These are phyloP conservation scores for Penicillium turbatum DNA, from an alignment of 495 filamentous ascomycete genomes.

Conservation along the genomic window DNA sequence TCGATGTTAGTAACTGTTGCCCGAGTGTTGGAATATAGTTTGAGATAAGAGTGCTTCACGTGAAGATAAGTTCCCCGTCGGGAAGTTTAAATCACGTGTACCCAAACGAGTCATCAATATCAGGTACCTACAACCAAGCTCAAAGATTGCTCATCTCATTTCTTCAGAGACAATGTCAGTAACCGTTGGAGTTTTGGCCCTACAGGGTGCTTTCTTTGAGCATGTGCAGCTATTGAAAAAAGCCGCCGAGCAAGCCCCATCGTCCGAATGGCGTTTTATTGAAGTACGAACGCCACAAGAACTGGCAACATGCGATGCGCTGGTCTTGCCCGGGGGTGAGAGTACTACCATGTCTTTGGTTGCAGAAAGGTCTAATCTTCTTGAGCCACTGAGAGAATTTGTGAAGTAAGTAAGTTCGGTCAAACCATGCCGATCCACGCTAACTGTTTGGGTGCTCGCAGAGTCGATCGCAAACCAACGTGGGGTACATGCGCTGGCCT, in stretches of 20 bases:
- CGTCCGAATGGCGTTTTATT: slow-evolving; percentile 55
- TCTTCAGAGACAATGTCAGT: slow-evolving; percentile 34
- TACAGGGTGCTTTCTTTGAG: slow-evolving; percentile 92
- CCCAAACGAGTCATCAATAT: slow-evolving; percentile 21
- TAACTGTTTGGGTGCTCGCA: slow-evolving; percentile 23
- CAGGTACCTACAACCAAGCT: neutral
- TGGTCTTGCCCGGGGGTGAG: slow-evolving; percentile 91
- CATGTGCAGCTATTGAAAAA: slow-evolving; percentile 72
- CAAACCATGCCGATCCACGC: slow-evolving; percentile 1
- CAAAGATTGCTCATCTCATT: neutral
- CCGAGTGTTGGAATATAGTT: too few species aligned
- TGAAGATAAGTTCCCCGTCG: slow-evolving; percentile 28
- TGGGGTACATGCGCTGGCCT: slow-evolving; percentile 98
- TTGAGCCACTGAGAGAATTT: slow-evolving; percentile 85
- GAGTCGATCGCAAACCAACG: slow-evolving; percentile 64
- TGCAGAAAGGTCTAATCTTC: slow-evolving; percentile 68
- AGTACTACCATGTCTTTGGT: slow-evolving; percentile 92
- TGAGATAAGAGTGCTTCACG: slow-evolving; percentile 6
- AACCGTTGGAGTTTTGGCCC: slow-evolving; percentile 80
- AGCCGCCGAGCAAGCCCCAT: slow-evolving; percentile 46
- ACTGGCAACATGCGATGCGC: slow-evolving; percentile 68
- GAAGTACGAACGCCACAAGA: slow-evolving; percentile 76
- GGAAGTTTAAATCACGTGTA: slow-evolving; percentile 25
- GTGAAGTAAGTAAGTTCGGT: slow-evolving; percentile 67
- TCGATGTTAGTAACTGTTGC: too few species aligned